Conservation (phyloP, 257 asterid species). For the Osmanthus fragrans region DNA sequence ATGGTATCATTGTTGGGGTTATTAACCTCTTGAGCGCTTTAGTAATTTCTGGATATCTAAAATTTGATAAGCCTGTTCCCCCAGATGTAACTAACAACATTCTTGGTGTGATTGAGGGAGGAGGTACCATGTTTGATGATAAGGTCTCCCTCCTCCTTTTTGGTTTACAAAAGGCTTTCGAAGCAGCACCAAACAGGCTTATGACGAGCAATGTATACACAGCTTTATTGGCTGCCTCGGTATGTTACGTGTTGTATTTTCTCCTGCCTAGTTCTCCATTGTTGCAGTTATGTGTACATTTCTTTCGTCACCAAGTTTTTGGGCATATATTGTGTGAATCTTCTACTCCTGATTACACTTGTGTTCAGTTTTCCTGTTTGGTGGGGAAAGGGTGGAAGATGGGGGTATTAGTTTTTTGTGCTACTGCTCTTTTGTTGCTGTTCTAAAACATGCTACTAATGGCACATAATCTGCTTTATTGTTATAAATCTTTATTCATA, state of each 20-base stretch:
- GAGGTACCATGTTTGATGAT: constrained; percentile 99
- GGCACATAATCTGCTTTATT: background rate
- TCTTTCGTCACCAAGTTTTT: constrained; percentile 3
- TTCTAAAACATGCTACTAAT: constrained; percentile 1
- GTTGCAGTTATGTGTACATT: constrained; percentile 10
- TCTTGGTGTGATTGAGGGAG: constrained; percentile 85
- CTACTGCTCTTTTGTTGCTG: background rate
- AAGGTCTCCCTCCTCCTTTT: constrained; percentile 95
- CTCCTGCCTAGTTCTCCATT: constrained; percentile 23
- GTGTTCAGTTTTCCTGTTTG: constrained; percentile 2
- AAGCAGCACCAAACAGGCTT: constrained; percentile 95
- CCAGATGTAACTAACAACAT: constrained; percentile 68
- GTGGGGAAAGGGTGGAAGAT: background rate
- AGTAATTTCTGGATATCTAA: constrained; percentile 84
- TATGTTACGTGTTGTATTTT: constrained; percentile 36
- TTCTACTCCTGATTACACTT: background rate
- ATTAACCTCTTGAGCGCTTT: constrained; percentile 87
- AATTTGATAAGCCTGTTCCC: constrained; percentile 71
- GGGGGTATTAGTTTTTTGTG: background rate
- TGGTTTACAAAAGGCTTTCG: constrained; percentile 94
- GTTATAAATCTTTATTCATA: background rate
- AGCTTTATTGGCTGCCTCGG: constrained; percentile 90
- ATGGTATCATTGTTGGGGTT: constrained; percentile 75
- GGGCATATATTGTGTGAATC: background rate
- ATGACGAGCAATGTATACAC: constrained; percentile 78